Conservation (phyloP, 345 rosid species). For the Zanthoxylum bungeanum region DNA sequence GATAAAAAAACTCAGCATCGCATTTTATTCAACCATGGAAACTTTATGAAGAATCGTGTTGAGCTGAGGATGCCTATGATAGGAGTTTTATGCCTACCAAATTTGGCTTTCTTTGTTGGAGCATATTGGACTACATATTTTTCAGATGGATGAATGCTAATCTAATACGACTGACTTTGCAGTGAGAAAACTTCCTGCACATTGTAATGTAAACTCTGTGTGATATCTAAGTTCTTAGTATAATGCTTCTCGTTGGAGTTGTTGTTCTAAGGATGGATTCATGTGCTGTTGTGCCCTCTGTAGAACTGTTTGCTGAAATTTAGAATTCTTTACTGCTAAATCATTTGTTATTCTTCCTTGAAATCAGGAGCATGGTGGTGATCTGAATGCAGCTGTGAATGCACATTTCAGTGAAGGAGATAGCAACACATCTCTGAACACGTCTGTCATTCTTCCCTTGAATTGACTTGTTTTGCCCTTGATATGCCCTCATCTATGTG, state of each 20-base stretch:
- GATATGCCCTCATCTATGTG: neutral
- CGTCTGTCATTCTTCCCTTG: slow-evolving; percentile 7
- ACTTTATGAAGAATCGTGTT: neutral
- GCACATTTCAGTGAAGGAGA: slow-evolving; percentile 88
- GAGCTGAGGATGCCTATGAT: neutral
- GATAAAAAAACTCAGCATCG: neutral
- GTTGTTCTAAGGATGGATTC: neutral
- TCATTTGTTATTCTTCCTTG: slow-evolving; percentile 19
- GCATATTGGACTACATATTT: neutral
- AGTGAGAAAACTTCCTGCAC: neutral
- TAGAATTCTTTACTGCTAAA: slow-evolving; percentile 8
- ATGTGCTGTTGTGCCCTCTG: neutral
- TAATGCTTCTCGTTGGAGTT: neutral
- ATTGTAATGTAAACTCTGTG: neutral
- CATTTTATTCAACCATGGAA: neutral
- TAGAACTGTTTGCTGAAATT: slow-evolving; percentile 1
- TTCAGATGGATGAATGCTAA: neutral
- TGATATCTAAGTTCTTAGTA: neutral
- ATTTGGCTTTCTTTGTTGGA: neutral
- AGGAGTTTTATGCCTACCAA: neutral
- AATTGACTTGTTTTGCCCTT: neutral
- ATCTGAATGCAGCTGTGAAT: slow-evolving; percentile 94
- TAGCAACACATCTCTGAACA: slow-evolving; percentile 44
- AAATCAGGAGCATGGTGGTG: slow-evolving; percentile 79
- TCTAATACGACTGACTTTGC: neutral